Percentiles rank a stretch among this genome's conserved stretches.
Evolutionary conservation across 345 rosid genomes (phyloP).

Genomic region (Camelina hispida): DNA sequence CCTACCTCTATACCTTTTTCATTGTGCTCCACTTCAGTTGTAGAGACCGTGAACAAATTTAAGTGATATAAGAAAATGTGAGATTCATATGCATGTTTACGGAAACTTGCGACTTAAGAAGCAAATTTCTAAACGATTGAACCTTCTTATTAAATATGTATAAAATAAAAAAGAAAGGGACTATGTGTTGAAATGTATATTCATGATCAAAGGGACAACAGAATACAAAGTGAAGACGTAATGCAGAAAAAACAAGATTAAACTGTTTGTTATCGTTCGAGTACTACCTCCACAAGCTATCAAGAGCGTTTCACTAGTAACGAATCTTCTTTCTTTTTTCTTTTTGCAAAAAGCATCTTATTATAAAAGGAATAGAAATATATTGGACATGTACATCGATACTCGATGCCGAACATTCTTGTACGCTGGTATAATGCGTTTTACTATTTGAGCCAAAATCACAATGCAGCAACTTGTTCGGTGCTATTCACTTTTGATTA

Average conservation of each 20-base stretch:
- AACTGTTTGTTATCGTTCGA: background rate
- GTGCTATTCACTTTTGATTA: background rate
- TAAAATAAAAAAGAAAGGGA: background rate
- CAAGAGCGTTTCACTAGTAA: conserved; percentile 17
- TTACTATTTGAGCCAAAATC: conserved; percentile 7
- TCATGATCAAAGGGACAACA: conserved; percentile 1
- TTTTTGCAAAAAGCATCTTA: background rate
- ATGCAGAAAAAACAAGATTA: background rate
- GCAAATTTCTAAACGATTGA: background rate
- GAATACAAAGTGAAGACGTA: conserved; percentile 23
- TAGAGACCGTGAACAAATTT: background rate
- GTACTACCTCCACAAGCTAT: conserved; percentile 15
- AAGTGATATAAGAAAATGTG: conserved; percentile 23
- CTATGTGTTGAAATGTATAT: conserved; percentile 5
- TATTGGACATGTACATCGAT: background rate
- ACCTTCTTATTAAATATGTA: background rate
- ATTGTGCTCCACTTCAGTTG: conserved; percentile 37
- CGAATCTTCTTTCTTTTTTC: background rate
- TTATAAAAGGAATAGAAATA: background rate
- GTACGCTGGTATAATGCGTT: conserved; percentile 15
- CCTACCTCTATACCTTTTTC: conserved; percentile 16
- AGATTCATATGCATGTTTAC: conserved; percentile 14
- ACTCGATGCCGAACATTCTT: background rate
- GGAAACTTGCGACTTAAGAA: conserved; percentile 21
- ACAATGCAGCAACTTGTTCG: background rate